Conservation (phyloP, 805 yeast species). For the Sungouiozyma intestinalis region DNA sequence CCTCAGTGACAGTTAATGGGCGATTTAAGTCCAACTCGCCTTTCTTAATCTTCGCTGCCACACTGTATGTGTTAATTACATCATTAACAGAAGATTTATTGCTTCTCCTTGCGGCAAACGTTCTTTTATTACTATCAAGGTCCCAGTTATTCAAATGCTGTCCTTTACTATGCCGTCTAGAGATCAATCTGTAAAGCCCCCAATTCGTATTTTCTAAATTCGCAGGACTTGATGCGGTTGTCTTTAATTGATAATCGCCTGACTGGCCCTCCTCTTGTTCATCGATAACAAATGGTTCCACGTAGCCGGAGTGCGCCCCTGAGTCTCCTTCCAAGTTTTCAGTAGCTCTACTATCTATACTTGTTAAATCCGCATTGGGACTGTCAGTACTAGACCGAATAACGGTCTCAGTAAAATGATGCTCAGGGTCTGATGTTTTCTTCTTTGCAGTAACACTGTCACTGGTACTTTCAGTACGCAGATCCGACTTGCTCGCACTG, state of each 20-base stretch:
- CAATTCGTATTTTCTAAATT: not conserved
- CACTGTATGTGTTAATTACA: conserved; percentile 34
- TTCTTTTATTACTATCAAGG: not conserved
- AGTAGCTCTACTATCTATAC: conserved; percentile 6
- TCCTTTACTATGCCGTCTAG: not conserved
- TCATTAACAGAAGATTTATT: conserved; percentile 6
- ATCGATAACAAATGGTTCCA: conserved; percentile 2
- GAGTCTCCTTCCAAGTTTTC: not conserved
- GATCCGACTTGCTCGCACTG: not conserved
- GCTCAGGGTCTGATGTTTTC: not conserved
- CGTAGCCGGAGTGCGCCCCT: not conserved
- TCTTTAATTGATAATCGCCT: no score
- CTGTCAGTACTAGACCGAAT: not conserved
- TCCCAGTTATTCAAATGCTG: not conserved
- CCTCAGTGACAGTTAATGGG: conserved; percentile 25
- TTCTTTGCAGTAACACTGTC: not conserved
- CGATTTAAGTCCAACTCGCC: conserved; percentile 25
- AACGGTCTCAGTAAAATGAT: not conserved
- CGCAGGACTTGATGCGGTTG: not conserved
- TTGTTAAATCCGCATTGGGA: conserved; percentile 7
- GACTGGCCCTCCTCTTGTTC: no score
- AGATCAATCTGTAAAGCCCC: not conserved
- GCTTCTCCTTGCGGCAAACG: not conserved
- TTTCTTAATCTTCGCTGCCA: conserved; percentile 17
- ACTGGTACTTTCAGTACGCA: conserved; percentile 1